These are phyloP conservation scores for Vanilla planifolia DNA, from an alignment of 106 monocot species.

Conservation along the genomic window DNA sequence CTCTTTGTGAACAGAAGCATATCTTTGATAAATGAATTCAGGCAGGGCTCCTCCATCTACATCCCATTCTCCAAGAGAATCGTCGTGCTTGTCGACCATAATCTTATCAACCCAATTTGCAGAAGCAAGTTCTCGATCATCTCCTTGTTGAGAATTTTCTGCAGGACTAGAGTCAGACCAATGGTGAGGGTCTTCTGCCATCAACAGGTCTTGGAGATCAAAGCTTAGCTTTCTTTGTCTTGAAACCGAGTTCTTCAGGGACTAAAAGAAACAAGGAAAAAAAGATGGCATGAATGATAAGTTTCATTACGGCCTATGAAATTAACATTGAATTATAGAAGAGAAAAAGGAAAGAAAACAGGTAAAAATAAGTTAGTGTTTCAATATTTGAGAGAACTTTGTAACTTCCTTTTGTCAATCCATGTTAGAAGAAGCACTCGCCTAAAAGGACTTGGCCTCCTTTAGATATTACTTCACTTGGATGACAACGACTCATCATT, in stretches of 20 bases:
- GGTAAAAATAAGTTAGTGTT: no score
- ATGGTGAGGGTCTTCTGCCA: slow-evolving; percentile 28
- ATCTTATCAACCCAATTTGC: slow-evolving; percentile 79
- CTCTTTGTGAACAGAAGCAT: slow-evolving; percentile 15
- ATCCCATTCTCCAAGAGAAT: slow-evolving; percentile 37
- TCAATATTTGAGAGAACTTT: no score
- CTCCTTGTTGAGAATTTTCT: slow-evolving; percentile 18
- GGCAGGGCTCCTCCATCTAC: slow-evolving; percentile 24
- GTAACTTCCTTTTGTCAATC: no score
- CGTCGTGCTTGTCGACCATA: slow-evolving; percentile 48
- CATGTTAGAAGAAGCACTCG: no score
- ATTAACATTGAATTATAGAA: no score
- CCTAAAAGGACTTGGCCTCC: no score
- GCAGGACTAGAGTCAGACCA: slow-evolving; percentile 34
- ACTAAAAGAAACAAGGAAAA: slow-evolving; percentile 13
- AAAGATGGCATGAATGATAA: no score
- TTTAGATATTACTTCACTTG: no score
- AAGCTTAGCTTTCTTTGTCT: slow-evolving; percentile 48
- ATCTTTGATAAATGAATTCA: slow-evolving; percentile 58
- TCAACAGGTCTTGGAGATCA: slow-evolving; percentile 46
- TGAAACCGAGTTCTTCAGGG: slow-evolving; percentile 13
- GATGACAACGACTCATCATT: no score
- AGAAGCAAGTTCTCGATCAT: slow-evolving; percentile 33
- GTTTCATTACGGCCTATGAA: no score
- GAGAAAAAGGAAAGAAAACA: no score